These are phyloP conservation scores for Paramecium tetraurelia DNA, from an alignment of 73 alveolate genomes.

Conservation along the genomic window DNA sequence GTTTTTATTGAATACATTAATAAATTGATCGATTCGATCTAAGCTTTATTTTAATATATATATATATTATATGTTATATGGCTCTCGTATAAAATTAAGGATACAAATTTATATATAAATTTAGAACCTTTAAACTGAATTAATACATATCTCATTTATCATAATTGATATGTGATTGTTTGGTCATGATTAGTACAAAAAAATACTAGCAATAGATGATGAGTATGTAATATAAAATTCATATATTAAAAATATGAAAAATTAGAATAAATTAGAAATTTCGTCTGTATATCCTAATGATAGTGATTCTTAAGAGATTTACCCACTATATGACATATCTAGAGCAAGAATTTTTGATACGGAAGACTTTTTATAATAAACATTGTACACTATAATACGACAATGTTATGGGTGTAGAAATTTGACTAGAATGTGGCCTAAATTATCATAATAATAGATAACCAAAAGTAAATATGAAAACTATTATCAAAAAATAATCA, in stretches of 20 bases:
- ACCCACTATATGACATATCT: background rate
- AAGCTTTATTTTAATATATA: no score
- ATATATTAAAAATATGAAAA: background rate
- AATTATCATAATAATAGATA: background rate
- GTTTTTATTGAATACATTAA: background rate
- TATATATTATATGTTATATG: background rate
- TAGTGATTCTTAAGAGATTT: background rate
- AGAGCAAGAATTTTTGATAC: background rate
- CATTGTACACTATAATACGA: background rate
- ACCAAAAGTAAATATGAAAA: background rate
- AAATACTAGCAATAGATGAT: background rate
- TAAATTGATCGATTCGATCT: background rate
- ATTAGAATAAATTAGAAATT: background rate
- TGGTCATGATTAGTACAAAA: background rate
- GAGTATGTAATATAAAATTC: background rate
- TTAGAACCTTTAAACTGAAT: background rate
- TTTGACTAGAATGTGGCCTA: background rate
- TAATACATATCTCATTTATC: background rate
- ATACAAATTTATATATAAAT: background rate
- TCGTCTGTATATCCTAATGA: background rate
- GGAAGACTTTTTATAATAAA: background rate
- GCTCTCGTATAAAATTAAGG: background rate
- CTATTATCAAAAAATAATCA: conserved; percentile 9
- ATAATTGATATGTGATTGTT: background rate
- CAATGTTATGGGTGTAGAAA: background rate